Conservation (phyloP, 2,329 filamentous ascomycete genomes). For the Phoma herbarum region DNA sequence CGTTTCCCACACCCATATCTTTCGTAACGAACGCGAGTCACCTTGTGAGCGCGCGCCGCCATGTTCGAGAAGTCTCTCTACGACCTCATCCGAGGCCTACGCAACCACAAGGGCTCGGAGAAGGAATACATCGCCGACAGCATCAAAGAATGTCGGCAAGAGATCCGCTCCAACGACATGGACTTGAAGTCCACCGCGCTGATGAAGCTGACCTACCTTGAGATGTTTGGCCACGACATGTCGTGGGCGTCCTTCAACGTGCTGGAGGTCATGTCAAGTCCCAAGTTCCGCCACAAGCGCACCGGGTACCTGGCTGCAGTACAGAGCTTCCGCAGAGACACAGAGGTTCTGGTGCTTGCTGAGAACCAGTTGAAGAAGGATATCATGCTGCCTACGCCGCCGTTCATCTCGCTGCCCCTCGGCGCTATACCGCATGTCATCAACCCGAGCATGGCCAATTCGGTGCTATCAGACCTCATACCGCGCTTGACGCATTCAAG, state of each 20-base stretch:
- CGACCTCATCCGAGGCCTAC: slow-evolving; percentile 95
- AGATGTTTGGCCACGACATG: slow-evolving; percentile 99
- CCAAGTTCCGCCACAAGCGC: slow-evolving; percentile 93
- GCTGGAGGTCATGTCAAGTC: slow-evolving; percentile 96
- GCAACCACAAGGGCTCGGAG: slow-evolving; percentile 95
- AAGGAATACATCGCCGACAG: slow-evolving; percentile 94
- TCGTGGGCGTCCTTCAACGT: slow-evolving; percentile 99
- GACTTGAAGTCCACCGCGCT: slow-evolving; percentile 96
- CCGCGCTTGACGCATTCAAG: slow-evolving; percentile 88
- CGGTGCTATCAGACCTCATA: slow-evolving; percentile 84
- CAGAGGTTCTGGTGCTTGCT: slow-evolving; percentile 95
- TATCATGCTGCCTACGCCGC: slow-evolving; percentile 74
- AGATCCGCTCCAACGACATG: slow-evolving; percentile 94
- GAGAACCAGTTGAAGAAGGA: slow-evolving; percentile 98
- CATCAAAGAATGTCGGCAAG: slow-evolving; percentile 92
- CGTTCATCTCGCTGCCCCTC: slow-evolving; percentile 85
- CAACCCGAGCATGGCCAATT: slow-evolving; percentile 89
- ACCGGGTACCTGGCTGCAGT: slow-evolving; percentile 95
- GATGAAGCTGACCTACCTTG: slow-evolving; percentile 94
- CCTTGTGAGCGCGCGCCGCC: slow-evolving; percentile 22
- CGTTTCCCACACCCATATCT: slow-evolving; percentile 5
- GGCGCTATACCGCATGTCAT: slow-evolving; percentile 93
- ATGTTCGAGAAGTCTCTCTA: slow-evolving; percentile 99
- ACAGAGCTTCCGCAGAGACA: slow-evolving; percentile 94
- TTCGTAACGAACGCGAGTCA: neutral